Conservation (phyloP, 1,284 basidiomycete species). For the Tilletiaria anomala region DNA sequence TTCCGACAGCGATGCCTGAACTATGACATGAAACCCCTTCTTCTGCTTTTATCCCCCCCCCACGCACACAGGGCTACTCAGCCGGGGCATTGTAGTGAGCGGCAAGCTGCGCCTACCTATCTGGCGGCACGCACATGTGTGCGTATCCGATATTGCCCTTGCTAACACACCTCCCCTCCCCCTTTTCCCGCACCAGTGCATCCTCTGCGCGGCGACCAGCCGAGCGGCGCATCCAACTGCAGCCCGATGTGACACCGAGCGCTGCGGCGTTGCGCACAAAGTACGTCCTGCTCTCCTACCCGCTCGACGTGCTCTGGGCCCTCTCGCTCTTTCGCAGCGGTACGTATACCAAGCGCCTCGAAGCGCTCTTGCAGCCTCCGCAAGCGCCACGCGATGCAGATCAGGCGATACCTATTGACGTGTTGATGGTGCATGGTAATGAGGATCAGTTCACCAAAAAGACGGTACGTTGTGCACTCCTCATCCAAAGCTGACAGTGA, state of each 20-base stretch:
- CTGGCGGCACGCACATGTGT: too few species aligned
- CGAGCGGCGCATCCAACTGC: not conserved
- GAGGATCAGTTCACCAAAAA: slow-evolving; percentile 19
- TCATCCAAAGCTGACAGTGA: too few species aligned
- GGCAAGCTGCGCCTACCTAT: too few species aligned
- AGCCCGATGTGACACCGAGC: not conserved
- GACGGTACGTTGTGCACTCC: too few species aligned
- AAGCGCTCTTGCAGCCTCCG: slow-evolving; percentile 5
- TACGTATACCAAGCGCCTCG: slow-evolving; percentile 7
- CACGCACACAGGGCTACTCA: slow-evolving; percentile 14
- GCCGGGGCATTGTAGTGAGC: slow-evolving; percentile 12
- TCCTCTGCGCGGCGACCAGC: not conserved
- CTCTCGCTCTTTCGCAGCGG: slow-evolving; percentile 11
- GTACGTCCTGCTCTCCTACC: slow-evolving; percentile 17
- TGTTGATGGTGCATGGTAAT: slow-evolving; percentile 12
- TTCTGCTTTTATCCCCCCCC: too few species aligned
- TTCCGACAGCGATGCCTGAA: not conserved
- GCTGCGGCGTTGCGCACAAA: not conserved
- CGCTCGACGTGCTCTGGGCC: slow-evolving; percentile 16
- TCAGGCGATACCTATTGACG: not conserved
- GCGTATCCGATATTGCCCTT: too few species aligned
- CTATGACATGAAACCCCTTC: not conserved
- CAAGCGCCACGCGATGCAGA: not conserved
- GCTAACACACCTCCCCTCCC: too few species aligned
- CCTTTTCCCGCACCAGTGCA: not conserved